Conservation (phyloP, 2,329 filamentous ascomycete genomes). For the Cryphonectria naterciae region DNA sequence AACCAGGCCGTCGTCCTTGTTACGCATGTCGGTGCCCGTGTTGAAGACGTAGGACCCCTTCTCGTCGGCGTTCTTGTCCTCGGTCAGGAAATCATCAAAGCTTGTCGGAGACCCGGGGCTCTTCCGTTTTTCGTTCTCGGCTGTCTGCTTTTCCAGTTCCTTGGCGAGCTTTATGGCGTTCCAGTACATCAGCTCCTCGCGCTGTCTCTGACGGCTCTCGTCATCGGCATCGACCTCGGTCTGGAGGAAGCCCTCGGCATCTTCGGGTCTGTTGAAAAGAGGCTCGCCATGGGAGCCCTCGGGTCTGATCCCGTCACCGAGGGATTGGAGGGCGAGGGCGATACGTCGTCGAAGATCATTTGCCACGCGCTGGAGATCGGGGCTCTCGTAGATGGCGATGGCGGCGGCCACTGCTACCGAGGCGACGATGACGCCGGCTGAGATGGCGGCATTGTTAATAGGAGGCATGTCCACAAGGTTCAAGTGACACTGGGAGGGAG, state of each 20-base stretch:
- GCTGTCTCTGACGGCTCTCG: conserved; percentile 62
- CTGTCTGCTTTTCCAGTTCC: conserved; percentile 36
- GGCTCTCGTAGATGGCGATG: conserved; percentile 66
- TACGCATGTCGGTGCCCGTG: conserved; percentile 52
- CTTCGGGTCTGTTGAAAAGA: conserved; percentile 67
- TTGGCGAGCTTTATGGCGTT: conserved; percentile 43
- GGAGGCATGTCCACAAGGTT: conserved; percentile 50
- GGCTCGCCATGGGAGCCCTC: conserved; percentile 50
- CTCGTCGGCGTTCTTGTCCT: conserved; percentile 52
- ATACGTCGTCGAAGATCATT: conserved; percentile 65
- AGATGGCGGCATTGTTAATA: conserved; percentile 58
- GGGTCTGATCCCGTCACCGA: conserved; percentile 60
- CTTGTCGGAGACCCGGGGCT: conserved; percentile 40
- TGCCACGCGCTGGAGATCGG: conserved; percentile 64
- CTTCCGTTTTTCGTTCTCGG: conserved; percentile 33
- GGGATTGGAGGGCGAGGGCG: conserved; percentile 61
- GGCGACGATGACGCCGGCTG: conserved; percentile 62
- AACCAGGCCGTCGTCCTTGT: conserved; percentile 48
- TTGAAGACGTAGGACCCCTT: conserved; percentile 62
- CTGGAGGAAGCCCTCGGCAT: conserved; percentile 65
- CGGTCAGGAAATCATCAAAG: conserved; percentile 64
- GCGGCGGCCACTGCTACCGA: conserved; percentile 61
- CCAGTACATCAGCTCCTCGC: conserved; percentile 70
- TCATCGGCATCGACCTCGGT: conserved; percentile 66
- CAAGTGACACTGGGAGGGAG: not conserved